Percentiles rank a stretch among this genome's conserved stretches.
Conservation (phyloP, 306 rosid genomes). For the Medicago arabica region DNA sequence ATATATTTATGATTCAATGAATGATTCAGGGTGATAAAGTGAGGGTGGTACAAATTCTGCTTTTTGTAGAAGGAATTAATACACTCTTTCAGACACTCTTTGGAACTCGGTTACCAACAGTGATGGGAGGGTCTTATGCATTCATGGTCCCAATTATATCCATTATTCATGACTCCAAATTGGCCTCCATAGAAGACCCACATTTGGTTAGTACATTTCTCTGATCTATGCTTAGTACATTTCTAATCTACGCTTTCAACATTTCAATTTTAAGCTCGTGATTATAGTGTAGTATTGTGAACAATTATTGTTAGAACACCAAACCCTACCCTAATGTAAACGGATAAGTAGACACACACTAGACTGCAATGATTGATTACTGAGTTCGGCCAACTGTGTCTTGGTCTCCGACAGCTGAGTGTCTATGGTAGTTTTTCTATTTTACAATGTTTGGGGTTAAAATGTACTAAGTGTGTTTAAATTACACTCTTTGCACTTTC, state of each 20-base stretch:
- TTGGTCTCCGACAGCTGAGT: too few species aligned
- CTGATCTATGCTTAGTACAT: conserved; percentile 11
- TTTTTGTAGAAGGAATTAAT: conserved; percentile 91
- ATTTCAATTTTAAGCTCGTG: conserved; percentile 16
- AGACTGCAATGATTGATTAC: background rate
- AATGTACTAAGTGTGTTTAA: too few species aligned
- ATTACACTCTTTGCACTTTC: too few species aligned
- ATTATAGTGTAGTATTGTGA: background rate
- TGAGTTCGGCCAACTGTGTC: background rate
- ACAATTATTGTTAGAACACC: background rate
- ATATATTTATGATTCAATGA: conserved; percentile 29
- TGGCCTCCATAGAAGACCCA: conserved; percentile 68
- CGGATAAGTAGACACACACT: background rate
- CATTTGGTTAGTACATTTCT: conserved; percentile 67
- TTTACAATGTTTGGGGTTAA: background rate
- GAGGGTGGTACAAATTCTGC: conserved; percentile 93
- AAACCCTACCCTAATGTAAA: background rate
- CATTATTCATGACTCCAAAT: conserved; percentile 77
- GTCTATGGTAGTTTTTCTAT: background rate
- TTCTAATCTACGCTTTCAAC: conserved; percentile 15
- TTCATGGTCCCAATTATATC: conserved; percentile 97
- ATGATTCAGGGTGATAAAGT: conserved; percentile 87
- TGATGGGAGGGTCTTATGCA: conserved; percentile 95
- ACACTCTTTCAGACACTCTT: conserved; percentile 94
- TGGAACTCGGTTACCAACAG: conserved; percentile 96